phyloP scores from a whole-genome alignment of 352 stramenopile genomes.

The Phytophthora pini region DNA sequence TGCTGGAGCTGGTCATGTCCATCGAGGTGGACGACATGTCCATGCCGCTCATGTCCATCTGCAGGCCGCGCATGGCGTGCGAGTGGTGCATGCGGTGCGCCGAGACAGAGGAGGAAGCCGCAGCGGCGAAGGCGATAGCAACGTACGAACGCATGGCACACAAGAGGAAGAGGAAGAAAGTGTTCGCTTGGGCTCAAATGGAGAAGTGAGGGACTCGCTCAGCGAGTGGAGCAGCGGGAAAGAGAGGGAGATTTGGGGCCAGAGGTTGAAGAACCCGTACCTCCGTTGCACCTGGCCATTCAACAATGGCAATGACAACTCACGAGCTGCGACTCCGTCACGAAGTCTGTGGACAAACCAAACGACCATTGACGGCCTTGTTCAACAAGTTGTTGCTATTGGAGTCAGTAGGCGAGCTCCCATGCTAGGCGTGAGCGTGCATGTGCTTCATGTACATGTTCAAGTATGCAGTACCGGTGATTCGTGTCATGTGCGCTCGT shows the following conservation, averaged over 20 bases:
- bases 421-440: too few species aligned
- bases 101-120: slow-evolving; percentile 12
- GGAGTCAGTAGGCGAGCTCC: too few species aligned
- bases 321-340: too few species aligned
- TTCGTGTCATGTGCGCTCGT: not conserved
- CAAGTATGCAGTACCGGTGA: too few species aligned
- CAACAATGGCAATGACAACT: slow-evolving; percentile 10
- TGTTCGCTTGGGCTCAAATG: slow-evolving; percentile 27
- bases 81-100: slow-evolving; percentile 33
- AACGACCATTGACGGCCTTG: too few species aligned
- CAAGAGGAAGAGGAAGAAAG: not conserved
- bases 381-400: too few species aligned
- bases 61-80: slow-evolving; percentile 30
- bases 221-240: slow-evolving; percentile 19
- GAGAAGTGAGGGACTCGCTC: slow-evolving; percentile 17
- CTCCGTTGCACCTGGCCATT: slow-evolving; percentile 12
- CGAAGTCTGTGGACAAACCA: too few species aligned
- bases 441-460: too few species aligned
- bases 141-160: slow-evolving; percentile 18
- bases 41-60: slow-evolving; percentile 34
- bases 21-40: slow-evolving; percentile 34
- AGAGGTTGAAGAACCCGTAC: slow-evolving; percentile 16
- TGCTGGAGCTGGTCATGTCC: slow-evolving; percentile 19
- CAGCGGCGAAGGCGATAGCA: slow-evolving; percentile 10
- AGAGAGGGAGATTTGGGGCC: slow-evolving; percentile 10